phyloP scores from a whole-genome alignment of 2,329 filamentous ascomycete genomes.

The Ophiostoma australiae region DNA sequence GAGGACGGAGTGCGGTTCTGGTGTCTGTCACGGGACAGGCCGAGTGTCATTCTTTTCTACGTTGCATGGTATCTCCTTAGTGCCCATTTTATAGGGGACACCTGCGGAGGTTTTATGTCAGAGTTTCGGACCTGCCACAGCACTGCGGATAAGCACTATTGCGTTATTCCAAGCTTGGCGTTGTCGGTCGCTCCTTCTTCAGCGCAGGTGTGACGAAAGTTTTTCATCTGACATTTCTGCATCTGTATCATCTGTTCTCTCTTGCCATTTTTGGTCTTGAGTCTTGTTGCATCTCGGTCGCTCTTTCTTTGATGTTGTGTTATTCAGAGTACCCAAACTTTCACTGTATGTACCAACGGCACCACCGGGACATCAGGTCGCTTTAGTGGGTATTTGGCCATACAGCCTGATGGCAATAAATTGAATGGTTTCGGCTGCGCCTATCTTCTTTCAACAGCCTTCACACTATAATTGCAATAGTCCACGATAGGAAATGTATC shows the following conservation, averaged over 20 bases:
- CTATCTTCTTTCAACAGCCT: neutral
- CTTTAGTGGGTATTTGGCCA: neutral
- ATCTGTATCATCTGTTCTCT: neutral
- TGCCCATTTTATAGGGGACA: neutral
- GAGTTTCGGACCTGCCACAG: neutral
- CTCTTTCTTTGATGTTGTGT: neutral
- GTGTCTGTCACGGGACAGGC: conserved; percentile 7
- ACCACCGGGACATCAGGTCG: neutral
- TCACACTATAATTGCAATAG: neutral
- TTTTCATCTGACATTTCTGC: neutral
- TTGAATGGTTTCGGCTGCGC: too few relatives aligned
- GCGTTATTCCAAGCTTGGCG: neutral
- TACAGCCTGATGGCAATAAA: neutral
- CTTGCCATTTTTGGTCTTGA: neutral
- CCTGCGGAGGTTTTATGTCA: neutral
- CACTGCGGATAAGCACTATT: neutral
- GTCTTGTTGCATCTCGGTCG: neutral
- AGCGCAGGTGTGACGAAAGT: neutral
- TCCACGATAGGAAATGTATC: neutral
- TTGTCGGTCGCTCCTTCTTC: conserved; percentile 2
- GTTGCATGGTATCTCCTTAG: neutral
- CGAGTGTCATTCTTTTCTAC: neutral
- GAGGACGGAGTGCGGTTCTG: conserved; percentile 2
- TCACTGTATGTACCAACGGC: neutral
- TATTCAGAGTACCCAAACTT: neutral